Conservation (phyloP, 2,329 filamentous ascomycete genomes). For the Xylaria sp. region DNA sequence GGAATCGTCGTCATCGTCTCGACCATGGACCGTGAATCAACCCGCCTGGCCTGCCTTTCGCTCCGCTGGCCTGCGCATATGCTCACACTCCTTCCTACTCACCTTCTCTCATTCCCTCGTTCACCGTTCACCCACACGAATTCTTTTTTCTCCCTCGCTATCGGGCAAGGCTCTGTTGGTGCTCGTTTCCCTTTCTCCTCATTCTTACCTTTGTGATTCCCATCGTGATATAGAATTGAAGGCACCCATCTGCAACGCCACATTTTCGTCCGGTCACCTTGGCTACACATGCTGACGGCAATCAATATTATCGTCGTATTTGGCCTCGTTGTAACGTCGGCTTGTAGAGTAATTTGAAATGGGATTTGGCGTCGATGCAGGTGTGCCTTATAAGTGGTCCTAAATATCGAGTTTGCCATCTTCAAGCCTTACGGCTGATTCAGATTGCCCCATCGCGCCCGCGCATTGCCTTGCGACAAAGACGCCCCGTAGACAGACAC, state of each 20-base stretch:
- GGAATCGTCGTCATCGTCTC: slow-evolving; percentile 22
- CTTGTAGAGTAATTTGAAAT: slow-evolving; percentile 42
- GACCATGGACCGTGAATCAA: slow-evolving; percentile 27
- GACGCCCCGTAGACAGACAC: slow-evolving; percentile 42
- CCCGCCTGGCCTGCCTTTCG: slow-evolving; percentile 13
- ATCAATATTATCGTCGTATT: not conserved
- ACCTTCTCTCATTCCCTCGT: not conserved
- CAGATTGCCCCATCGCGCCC: slow-evolving; percentile 27
- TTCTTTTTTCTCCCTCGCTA: slow-evolving; percentile 5
- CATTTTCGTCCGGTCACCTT: slow-evolving; percentile 16
- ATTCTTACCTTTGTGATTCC: slow-evolving; percentile 1
- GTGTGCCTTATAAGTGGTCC: slow-evolving; percentile 33
- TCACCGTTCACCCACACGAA: not conserved
- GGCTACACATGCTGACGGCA: slow-evolving; percentile 7
- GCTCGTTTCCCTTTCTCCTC: not conserved
- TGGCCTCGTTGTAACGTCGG: slow-evolving; percentile 37
- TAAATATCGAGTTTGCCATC: slow-evolving; percentile 30
- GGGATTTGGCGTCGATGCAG: slow-evolving; percentile 33
- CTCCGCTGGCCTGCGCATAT: slow-evolving; percentile 20
- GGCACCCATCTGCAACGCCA: slow-evolving; percentile 13
- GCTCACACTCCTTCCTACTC: slow-evolving; percentile 10
- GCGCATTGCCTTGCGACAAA: slow-evolving; percentile 45
- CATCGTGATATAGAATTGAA: slow-evolving; percentile 25
- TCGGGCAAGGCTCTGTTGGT: not conserved
- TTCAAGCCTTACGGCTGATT: slow-evolving; percentile 35